Conservation (phyloP, 306 rosid species). For the Cucurbita pepo region DNA sequence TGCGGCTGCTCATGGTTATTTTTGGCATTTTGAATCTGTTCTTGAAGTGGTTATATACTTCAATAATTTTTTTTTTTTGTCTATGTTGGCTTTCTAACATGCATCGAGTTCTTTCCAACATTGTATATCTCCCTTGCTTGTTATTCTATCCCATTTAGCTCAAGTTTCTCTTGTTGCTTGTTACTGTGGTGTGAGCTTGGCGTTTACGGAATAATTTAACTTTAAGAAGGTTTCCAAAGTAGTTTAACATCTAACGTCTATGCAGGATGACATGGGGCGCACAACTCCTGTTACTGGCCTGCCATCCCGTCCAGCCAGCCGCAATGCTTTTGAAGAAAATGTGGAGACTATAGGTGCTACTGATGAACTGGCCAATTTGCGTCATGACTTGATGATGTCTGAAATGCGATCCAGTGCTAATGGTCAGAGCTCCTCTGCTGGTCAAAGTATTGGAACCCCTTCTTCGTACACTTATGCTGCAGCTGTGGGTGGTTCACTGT, state of each 20-base stretch:
- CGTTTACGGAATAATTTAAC: not conserved
- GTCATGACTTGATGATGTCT: conserved; percentile 29
- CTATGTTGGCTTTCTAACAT: not conserved
- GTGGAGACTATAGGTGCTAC: conserved; percentile 35
- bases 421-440: conserved; percentile 49
- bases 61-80: not conserved
- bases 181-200: not conserved
- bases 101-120: not conserved
- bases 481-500: conserved; percentile 67
- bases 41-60: not conserved
- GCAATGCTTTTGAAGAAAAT: conserved; percentile 78
- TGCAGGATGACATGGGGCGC: conserved; percentile 80
- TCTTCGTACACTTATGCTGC: conserved; percentile 77
- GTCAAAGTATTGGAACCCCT: conserved; percentile 41
- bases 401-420: conserved; percentile 45
- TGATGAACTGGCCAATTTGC: conserved; percentile 45
- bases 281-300: conserved; percentile 30
- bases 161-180: not conserved
- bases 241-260: not conserved
- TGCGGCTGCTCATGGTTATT: not conserved
- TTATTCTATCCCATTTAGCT: too few relatives aligned
- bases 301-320: conserved; percentile 85
- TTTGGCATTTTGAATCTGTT: not conserved
- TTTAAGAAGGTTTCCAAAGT: not conserved
- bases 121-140: not conserved